phyloP scores from a whole-genome alignment of 228 moss, liverwort and hornwort genomes.

The Sphagnum fallax region DNA sequence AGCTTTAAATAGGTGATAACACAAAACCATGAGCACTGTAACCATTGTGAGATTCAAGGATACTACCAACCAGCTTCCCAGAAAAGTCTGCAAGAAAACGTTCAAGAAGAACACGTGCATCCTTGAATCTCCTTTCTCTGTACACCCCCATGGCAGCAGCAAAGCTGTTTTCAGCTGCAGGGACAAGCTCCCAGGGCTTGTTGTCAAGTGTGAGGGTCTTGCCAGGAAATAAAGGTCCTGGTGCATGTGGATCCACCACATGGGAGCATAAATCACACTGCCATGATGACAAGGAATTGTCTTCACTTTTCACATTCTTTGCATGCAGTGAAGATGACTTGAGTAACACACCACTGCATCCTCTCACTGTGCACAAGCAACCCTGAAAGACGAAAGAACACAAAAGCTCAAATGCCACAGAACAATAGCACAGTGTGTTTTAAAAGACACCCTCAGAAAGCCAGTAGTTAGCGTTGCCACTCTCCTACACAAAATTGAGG shows the following conservation, averaged over 20 bases:
- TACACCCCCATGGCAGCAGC: conserved; percentile 56
- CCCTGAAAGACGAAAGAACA: conserved; percentile 11
- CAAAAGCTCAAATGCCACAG: not conserved
- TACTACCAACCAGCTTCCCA: conserved; percentile 47
- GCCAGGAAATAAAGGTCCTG: conserved; percentile 7
- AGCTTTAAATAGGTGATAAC: too few species aligned
- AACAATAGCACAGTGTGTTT: too few species aligned
- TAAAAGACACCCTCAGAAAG: too few species aligned
- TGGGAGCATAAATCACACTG: conserved; percentile 65
- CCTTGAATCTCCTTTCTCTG: conserved; percentile 67
- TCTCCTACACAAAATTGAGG: too few species aligned
- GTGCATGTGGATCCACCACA: conserved; percentile 32
- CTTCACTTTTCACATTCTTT: conserved; percentile 11
- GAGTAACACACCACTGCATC: conserved; percentile 63
- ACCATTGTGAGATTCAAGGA: too few species aligned
- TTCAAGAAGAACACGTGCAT: conserved; percentile 57
- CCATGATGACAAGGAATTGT: conserved; percentile 34
- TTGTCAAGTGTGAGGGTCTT: conserved; percentile 29
- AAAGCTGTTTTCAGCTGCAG: conserved; percentile 51
- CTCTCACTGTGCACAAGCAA: conserved; percentile 51
- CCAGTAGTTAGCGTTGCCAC: too few species aligned
- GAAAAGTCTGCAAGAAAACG: conserved; percentile 45
- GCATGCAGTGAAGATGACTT: conserved; percentile 50
- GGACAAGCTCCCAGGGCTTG: conserved; percentile 54
- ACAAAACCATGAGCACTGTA: too few species aligned